Evolutionary conservation across 257 asterid genomes (phyloP), one percentile per base, ranked within the genome.

Genomic region (Forsythia viridissima): DNA sequence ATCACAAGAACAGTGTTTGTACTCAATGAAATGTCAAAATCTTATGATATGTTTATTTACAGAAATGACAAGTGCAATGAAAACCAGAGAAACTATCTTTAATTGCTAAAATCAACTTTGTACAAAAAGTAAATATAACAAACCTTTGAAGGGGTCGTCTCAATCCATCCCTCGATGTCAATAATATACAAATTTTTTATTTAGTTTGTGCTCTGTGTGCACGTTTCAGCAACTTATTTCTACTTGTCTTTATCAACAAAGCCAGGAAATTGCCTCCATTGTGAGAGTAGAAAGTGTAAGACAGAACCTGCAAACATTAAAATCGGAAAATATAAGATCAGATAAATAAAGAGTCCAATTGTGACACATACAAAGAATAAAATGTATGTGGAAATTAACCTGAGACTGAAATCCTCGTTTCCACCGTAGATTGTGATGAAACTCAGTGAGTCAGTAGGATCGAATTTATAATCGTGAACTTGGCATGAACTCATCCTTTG

Each of bases 381-480:
- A 11, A 9, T 8, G 15, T 16, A 63, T 3, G 6, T 4, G 67
- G 16, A 71, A 73, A 78, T 71, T 43, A 82, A 82, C 92, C 89
- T 81, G 80, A 75, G 74, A 76, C 76, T 4, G 51, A 43, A 46
- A 36, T 82, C 74, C 75, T 18, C 75, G n/a, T 81, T 66, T 40
- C 77, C 73, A n/a, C 41, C 71, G 8, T 69, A 76, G 69, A 69
- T 44, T 15, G 82, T 81, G 44, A 73, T 55, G 73, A 66, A 75
- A 71, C 82, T 38, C 59, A 77, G 57, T 5, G 51, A 51, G 34
- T 72, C 77, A 46, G 46, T 66, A 68, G 80, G 77, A 61, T 65
- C 51, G 8, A 68, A 59, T 42, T 73, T 37, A 65, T 79, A 79
- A 8, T 57, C 44, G 40, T 43, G 63, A 44, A 15, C 71, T 55